These are phyloP conservation scores for Boletus subparvulus DNA, from an alignment of 768 basidiomycete species.

Conservation along the genomic window DNA sequence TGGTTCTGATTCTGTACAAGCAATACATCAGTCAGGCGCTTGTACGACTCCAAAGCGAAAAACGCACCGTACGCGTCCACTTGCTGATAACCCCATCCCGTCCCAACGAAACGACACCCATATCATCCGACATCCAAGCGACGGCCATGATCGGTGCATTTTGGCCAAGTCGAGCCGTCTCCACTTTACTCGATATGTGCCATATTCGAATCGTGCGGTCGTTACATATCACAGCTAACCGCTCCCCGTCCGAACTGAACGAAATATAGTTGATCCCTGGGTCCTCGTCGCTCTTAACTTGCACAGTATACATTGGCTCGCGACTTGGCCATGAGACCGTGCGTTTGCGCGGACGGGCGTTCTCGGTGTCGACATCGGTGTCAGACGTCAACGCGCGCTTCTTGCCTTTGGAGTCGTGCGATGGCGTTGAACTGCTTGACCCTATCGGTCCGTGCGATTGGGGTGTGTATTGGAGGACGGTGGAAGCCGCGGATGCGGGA, in stretches of 20 bases:
- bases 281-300: conserved; percentile 47
- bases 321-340: conserved; percentile 50
- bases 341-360: conserved; percentile 35
- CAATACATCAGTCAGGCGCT: background rate
- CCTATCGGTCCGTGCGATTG: conserved; percentile 13
- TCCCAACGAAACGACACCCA: conserved; percentile 55
- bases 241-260: conserved; percentile 53
- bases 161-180: conserved; percentile 58
- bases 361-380: conserved; percentile 24
- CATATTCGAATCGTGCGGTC: conserved; percentile 67
- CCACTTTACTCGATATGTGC: conserved; percentile 46
- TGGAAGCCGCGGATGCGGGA: conserved; percentile 34
- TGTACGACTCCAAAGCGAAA: background rate
- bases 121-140: conserved; percentile 59
- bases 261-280: conserved; percentile 47
- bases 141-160: conserved; percentile 48
- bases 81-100: conserved; percentile 57
- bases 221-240: conserved; percentile 58
- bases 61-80: conserved; percentile 57
- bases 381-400: conserved; percentile 39
- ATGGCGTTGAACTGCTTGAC: conserved; percentile 28
- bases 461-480: conserved; percentile 31
- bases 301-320: conserved; percentile 36
- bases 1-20: conserved; percentile 42
- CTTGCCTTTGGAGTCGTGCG: conserved; percentile 31